A percentile compares a stretch with the other conserved stretches of the same genome.
Evolutionary conservation across 73 alveolate genomes (phyloP).

Genomic region (Symbiodinium natans): DNA sequence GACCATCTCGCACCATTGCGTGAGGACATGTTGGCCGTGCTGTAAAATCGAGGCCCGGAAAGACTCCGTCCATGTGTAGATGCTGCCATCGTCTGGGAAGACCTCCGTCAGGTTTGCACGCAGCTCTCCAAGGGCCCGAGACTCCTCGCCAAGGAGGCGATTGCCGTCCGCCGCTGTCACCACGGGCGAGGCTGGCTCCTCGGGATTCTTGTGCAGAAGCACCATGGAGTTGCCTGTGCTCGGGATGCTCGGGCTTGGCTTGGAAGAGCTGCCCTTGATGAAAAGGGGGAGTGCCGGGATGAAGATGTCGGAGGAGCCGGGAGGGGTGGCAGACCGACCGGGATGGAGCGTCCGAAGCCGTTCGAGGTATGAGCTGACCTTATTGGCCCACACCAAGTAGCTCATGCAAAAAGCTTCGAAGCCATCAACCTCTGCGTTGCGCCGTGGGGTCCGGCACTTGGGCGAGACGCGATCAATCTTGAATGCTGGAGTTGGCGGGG

Average conservation of each 20-base stretch:
- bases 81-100: neutral
- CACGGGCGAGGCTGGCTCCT: neutral
- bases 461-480: slow-evolving; percentile 45
- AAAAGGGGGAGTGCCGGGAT: neutral
- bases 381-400: neutral
- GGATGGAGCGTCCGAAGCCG: neutral
- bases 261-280: neutral
- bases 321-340: neutral
- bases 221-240: neutral
- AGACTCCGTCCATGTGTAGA: neutral
- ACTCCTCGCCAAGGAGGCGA: slow-evolving; percentile 2
- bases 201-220: neutral
- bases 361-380: neutral
- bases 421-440: slow-evolving; percentile 40
- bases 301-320: neutral
- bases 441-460: slow-evolving; percentile 47
- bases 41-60: neutral
- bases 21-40: neutral
- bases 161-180: neutral
- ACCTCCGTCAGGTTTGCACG: neutral
- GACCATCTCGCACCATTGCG: neutral
- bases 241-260: neutral
- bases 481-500: slow-evolving; percentile 15
- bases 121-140: neutral
- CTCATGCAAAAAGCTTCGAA: neutral